These are phyloP conservation scores for Paecilomyces variotii DNA, from an alignment of 2,329 filamentous ascomycete genomes.

Conservation along the genomic window DNA sequence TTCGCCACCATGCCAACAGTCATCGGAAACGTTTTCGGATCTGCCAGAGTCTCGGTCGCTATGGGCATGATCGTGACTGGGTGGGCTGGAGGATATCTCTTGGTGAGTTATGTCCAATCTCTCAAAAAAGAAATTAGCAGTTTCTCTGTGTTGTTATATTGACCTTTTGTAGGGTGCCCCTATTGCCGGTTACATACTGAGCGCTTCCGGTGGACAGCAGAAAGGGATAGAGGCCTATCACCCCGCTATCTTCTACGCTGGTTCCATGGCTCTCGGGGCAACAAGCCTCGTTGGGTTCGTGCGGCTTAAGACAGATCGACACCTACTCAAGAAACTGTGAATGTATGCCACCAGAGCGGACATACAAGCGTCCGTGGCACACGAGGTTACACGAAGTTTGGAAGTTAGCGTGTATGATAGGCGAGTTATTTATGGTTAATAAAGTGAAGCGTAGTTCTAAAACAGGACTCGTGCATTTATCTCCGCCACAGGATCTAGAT, in stretches of 20 bases:
- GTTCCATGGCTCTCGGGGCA: slow-evolving; percentile 43
- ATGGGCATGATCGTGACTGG: slow-evolving; percentile 57
- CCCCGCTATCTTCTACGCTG: slow-evolving; percentile 56
- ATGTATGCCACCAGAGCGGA: background rate
- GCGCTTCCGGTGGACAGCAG: slow-evolving; percentile 46
- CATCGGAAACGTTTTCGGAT: slow-evolving; percentile 53
- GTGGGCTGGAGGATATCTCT: slow-evolving; percentile 54
- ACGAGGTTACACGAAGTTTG: background rate
- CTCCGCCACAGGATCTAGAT: background rate
- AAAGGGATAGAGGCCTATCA: slow-evolving; percentile 47
- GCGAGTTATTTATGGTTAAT: background rate
- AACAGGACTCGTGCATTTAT: background rate
- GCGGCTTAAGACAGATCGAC: slow-evolving; percentile 37
- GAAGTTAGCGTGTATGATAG: background rate
- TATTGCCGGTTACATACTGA: slow-evolving; percentile 53
- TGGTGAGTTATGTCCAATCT: slow-evolving; percentile 34
- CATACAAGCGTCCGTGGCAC: background rate
- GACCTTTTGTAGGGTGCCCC: slow-evolving; percentile 39
- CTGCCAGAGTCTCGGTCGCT: slow-evolving; percentile 45
- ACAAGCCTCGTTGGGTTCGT: slow-evolving; percentile 36
- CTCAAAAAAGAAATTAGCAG: background rate
- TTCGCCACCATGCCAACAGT: slow-evolving; percentile 58
- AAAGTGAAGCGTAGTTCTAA: background rate
- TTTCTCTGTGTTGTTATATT: background rate
- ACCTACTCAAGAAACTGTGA: slow-evolving; percentile 29